A percentile compares a stretch with the other conserved stretches of the same genome.
These are phyloP conservation scores for Fraxinus greggii DNA, from an alignment of 305 asterid genomes.

Conservation along the genomic window DNA sequence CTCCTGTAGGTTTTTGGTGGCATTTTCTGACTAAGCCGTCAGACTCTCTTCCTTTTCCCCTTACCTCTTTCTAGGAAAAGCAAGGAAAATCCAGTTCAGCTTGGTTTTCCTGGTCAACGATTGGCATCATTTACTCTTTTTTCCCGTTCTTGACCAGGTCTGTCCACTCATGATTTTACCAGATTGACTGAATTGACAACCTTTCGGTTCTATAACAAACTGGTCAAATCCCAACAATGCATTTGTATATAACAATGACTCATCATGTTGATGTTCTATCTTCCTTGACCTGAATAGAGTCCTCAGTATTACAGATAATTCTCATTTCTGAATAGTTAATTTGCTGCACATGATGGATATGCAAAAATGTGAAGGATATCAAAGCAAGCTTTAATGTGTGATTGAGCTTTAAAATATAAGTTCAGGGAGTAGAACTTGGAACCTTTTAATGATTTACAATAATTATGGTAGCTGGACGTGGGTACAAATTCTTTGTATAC, in stretches of 20 bases:
- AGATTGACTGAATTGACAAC: not conserved
- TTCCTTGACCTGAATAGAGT: not conserved
- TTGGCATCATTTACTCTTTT: not conserved
- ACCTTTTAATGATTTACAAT: not conserved
- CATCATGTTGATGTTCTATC: not conserved
- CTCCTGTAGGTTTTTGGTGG: not conserved
- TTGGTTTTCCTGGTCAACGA: not conserved
- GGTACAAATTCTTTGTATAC: not conserved
- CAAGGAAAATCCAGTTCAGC: not conserved
- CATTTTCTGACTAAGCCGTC: not conserved
- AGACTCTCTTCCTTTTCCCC: not conserved
- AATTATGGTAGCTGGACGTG: not conserved
- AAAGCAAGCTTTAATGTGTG: not conserved
- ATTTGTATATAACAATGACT: not conserved
- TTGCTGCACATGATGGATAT: not conserved
- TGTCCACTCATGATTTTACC: not conserved
- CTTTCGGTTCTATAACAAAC: not conserved
- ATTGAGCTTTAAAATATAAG: not conserved
- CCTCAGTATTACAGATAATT: not conserved
- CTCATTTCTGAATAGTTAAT: not conserved
- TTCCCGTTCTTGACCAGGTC: not conserved
- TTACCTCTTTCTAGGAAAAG: not conserved
- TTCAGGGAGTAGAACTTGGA: not conserved
- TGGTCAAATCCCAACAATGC: not conserved
- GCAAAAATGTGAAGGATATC: not conserved